Percentiles rank a stretch among this genome's conserved stretches.
These are phyloP conservation scores for Scheffersomyces stipitis DNA, from an alignment of 805 yeast species.

Conservation along the genomic window DNA sequence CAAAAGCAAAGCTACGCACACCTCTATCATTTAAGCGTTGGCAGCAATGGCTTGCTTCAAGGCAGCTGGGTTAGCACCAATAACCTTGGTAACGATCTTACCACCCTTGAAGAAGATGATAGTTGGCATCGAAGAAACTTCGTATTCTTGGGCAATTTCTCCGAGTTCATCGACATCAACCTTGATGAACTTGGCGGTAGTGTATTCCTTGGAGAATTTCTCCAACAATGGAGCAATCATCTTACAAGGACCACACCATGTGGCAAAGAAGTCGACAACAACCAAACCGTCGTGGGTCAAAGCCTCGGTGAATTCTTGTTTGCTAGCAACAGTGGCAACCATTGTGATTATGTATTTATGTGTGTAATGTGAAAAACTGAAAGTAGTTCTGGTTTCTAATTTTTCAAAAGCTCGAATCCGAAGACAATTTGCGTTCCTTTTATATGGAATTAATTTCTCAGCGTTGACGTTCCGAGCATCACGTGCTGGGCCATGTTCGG, in stretches of 20 bases:
- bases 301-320: conserved; percentile 64
- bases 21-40: conserved; percentile 45
- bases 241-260: conserved; percentile 99
- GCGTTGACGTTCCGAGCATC: no score
- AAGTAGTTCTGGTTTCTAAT: no score
- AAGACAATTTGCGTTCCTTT: no score
- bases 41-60: conserved; percentile 66
- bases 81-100: conserved; percentile 70
- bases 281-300: conserved; percentile 67
- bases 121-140: conserved; percentile 60
- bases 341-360: conserved; percentile 18
- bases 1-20: no score
- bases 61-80: conserved; percentile 89
- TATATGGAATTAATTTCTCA: no score
- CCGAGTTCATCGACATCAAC: conserved; percentile 87
- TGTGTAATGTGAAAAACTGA: no score
- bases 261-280: conserved; percentile 93
- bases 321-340: conserved; percentile 34
- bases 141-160: conserved; percentile 68
- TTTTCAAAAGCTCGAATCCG: no score
- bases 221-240: conserved; percentile 93
- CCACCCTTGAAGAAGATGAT: conserved; percentile 80
- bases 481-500: no score
- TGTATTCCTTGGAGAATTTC: conserved; percentile 68
- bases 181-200: conserved; percentile 75